phyloP scores from a whole-genome alignment of 768 basidiomycete genomes.

The Mycena venus region DNA sequence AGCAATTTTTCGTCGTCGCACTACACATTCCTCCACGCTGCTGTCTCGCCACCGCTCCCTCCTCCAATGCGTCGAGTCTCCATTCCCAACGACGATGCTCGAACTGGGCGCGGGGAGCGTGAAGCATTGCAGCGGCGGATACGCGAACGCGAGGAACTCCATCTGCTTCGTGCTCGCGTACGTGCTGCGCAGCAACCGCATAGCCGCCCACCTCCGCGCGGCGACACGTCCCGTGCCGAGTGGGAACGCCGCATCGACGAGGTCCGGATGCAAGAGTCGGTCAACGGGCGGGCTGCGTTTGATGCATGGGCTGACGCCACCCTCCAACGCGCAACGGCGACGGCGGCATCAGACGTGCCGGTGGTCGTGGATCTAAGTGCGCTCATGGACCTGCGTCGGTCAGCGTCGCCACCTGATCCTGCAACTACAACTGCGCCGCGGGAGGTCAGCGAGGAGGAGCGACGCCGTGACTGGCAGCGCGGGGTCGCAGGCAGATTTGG shows the following conservation, averaged over 20 bases:
- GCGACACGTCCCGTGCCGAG: background rate
- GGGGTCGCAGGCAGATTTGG: background rate
- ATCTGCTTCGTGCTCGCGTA: constrained; percentile 19
- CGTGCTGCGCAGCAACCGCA: constrained; percentile 9
- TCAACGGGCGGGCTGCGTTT: constrained; percentile 10
- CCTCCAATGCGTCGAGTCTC: background rate
- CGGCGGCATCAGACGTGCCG: constrained; percentile 13
- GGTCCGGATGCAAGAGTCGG: background rate
- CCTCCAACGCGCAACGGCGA: constrained; percentile 30
- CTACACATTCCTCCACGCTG: constrained; percentile 29
- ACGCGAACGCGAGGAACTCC: constrained; percentile 26
- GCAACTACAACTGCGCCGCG: background rate
- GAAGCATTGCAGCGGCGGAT: constrained; percentile 16
- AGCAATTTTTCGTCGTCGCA: constrained; percentile 18
- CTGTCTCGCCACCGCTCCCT: constrained; percentile 32
- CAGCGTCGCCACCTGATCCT: background rate
- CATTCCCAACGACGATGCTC: background rate
- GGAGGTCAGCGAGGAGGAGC: constrained; percentile 25
- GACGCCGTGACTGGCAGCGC: constrained; percentile 23
- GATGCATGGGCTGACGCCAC: constrained; percentile 34
- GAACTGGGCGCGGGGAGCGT: constrained; percentile 7
- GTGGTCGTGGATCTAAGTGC: constrained; percentile 9
- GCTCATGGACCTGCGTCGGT: background rate
- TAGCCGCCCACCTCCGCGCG: background rate
- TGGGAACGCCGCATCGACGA: background rate